These are phyloP conservation scores for Coniochaeta prunicola DNA, from an alignment of 2,329 filamentous ascomycete species.

Conservation along the genomic window DNA sequence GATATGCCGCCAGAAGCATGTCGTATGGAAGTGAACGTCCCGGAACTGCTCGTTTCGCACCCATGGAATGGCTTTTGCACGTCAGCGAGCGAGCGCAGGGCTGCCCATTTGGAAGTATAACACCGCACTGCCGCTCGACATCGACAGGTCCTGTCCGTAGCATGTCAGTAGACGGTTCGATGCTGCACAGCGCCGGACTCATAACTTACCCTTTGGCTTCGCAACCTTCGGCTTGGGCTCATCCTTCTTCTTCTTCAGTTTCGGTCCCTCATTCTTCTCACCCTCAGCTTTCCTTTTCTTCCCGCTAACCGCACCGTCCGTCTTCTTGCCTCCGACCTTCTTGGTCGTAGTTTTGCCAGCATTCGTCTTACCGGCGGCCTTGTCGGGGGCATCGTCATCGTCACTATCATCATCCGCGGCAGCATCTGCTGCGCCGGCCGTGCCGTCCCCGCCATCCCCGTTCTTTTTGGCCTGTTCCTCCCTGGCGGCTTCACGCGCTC, in stretches of 20 bases:
- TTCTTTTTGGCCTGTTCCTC: conserved; percentile 48
- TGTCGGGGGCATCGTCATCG: conserved; percentile 39
- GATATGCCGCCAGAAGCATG: conserved; percentile 80
- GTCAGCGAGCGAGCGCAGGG: conserved; percentile 84
- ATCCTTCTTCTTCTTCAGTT: conserved; percentile 92
- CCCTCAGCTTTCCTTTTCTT: conserved; percentile 74
- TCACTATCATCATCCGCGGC: conserved; percentile 36
- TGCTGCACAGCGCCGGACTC: neutral
- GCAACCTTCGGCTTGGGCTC: conserved; percentile 76
- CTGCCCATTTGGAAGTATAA: conserved; percentile 74
- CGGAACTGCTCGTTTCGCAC: conserved; percentile 80
- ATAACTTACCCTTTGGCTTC: conserved; percentile 65
- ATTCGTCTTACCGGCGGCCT: conserved; percentile 30
- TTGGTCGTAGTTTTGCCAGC: conserved; percentile 38
- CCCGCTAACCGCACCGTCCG: conserved; percentile 44
- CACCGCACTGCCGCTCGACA: conserved; percentile 89
- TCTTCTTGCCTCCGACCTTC: conserved; percentile 60
- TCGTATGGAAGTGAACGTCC: conserved; percentile 86
- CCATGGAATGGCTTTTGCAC: conserved; percentile 95
- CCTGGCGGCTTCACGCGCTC: conserved; percentile 54
- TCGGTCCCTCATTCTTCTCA: conserved; percentile 74
- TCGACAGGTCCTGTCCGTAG: conserved; percentile 68
- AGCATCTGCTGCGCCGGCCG: conserved; percentile 34
- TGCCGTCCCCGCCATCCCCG: conserved; percentile 32
- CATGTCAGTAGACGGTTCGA: conserved; percentile 5